Conservation (phyloP, 2,329 filamentous ascomycete species). For the Alternaria consortialis region DNA sequence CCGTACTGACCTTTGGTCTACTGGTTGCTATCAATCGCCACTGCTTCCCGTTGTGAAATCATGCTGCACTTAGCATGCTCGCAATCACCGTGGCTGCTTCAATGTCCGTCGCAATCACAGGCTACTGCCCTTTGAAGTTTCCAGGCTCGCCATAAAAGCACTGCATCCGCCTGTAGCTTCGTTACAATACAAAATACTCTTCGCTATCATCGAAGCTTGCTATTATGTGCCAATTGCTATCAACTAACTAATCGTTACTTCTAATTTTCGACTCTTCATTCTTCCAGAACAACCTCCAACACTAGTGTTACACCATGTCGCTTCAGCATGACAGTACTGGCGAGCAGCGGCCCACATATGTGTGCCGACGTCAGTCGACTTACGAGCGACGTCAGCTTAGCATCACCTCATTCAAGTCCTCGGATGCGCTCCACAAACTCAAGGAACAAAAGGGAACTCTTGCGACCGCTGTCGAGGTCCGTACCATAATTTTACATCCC, state of each 20-base stretch:
- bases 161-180: neutral
- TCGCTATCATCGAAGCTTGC: neutral
- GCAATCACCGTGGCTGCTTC: constrained; percentile 17
- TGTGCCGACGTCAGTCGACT: constrained; percentile 5
- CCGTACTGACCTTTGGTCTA: neutral
- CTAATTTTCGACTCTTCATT: neutral
- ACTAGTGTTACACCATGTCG: constrained; percentile 8
- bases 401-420: constrained; percentile 12
- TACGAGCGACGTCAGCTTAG: constrained; percentile 14
- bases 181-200: neutral
- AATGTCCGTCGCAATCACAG: constrained; percentile 11
- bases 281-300: neutral
- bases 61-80: constrained; percentile 6
- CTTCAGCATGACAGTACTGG: constrained; percentile 5
- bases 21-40: constrained; percentile 15
- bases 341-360: constrained; percentile 5
- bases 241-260: neutral
- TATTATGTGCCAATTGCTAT: neutral
- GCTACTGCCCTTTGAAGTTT: constrained; percentile 4
- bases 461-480: constrained; percentile 9
- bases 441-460: constrained; percentile 18
- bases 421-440: constrained; percentile 8
- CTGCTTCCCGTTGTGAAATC: constrained; percentile 16
- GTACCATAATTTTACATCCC: neutral
- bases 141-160: constrained; percentile 14